Percentiles rank a stretch among this genome's conserved stretches.
Conservation (phyloP, 768 basidiomycete genomes). For the Xerocomellus chrysenteron region DNA sequence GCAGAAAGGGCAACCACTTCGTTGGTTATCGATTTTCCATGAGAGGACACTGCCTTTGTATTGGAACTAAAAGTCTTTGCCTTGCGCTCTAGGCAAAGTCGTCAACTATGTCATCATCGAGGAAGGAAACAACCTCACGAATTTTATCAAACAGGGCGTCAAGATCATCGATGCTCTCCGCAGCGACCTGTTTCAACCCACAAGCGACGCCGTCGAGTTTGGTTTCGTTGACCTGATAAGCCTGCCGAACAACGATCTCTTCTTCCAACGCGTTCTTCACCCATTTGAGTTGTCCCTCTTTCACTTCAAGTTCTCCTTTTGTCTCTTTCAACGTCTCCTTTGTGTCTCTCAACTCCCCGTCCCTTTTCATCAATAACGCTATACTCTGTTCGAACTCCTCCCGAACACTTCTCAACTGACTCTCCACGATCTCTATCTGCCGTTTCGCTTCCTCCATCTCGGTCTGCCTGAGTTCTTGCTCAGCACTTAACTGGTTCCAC, state of each 20-base stretch:
- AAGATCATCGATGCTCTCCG: constrained; percentile 72
- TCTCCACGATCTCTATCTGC: constrained; percentile 80
- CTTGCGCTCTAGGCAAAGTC: constrained; percentile 62
- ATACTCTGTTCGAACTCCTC: constrained; percentile 95
- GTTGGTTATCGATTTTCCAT: constrained; percentile 57
- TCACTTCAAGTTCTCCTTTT: constrained; percentile 50
- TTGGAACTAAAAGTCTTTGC: constrained; percentile 62
- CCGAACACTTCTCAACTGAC: constrained; percentile 71
- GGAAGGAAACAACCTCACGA: constrained; percentile 46
- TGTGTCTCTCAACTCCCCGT: constrained; percentile 71
- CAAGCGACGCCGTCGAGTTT: constrained; percentile 70
- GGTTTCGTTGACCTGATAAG: constrained; percentile 73
- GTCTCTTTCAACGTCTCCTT: constrained; percentile 54
- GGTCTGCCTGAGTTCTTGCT: constrained; percentile 74
- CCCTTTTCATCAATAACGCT: constrained; percentile 66
- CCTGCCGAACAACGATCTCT: constrained; percentile 74
- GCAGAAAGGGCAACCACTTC: constrained; percentile 53
- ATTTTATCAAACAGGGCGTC: constrained; percentile 76
- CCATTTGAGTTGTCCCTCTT: constrained; percentile 55
- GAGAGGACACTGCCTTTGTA: constrained; percentile 57
- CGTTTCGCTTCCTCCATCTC: constrained; percentile 82
- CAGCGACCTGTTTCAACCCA: constrained; percentile 60
- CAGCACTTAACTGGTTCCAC: constrained; percentile 78
- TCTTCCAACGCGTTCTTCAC: constrained; percentile 70
- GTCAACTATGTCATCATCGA: constrained; percentile 6